A percentile compares a stretch with the other conserved stretches of the same genome.
phyloP scores from a whole-genome alignment of 495 filamentous ascomycete species.

The Neurospora discreta region DNA sequence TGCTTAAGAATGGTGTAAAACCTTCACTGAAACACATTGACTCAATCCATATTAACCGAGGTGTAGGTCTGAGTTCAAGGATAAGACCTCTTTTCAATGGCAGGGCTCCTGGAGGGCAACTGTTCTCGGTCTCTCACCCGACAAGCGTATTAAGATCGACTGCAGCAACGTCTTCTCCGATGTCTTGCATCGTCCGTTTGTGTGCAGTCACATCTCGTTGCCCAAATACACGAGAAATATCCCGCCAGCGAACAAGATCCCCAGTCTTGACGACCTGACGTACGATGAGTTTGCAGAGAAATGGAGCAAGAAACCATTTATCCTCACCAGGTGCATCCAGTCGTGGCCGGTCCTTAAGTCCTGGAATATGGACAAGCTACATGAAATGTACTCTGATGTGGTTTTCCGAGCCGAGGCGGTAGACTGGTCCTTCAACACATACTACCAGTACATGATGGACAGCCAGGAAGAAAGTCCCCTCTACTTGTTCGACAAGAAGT shows the following conservation, averaged over 20 bases:
- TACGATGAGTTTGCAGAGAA: conserved; percentile 58
- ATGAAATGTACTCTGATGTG: conserved; percentile 50
- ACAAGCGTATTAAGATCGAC: conserved; percentile 40
- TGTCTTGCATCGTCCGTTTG: conserved; percentile 80
- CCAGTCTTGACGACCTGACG: conserved; percentile 55
- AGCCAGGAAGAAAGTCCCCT: conserved; percentile 80
- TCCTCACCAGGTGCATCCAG: conserved; percentile 75
- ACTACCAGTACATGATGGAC: conserved; percentile 74
- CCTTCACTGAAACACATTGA: background rate
- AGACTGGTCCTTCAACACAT: conserved; percentile 75
- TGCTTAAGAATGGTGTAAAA: background rate
- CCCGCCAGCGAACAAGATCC: conserved; percentile 60
- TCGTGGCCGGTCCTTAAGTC: conserved; percentile 67
- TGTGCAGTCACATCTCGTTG: conserved; percentile 68
- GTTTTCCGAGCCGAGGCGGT: conserved; percentile 87
- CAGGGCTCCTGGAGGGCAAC: conserved; percentile 80
- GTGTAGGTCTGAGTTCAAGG: conserved; percentile 14
- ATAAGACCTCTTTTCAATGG: conserved; percentile 49
- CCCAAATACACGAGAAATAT: conserved; percentile 58
- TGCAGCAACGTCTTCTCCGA: conserved; percentile 86
- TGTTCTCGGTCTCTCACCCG: conserved; percentile 49
- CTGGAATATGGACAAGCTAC: conserved; percentile 60
- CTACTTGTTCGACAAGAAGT: conserved; percentile 82
- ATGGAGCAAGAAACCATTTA: conserved; percentile 79
- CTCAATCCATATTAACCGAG: conserved; percentile 3